phyloP scores from a whole-genome alignment of 441 rosid genomes.

The Euphorbia schlechtendalii region DNA sequence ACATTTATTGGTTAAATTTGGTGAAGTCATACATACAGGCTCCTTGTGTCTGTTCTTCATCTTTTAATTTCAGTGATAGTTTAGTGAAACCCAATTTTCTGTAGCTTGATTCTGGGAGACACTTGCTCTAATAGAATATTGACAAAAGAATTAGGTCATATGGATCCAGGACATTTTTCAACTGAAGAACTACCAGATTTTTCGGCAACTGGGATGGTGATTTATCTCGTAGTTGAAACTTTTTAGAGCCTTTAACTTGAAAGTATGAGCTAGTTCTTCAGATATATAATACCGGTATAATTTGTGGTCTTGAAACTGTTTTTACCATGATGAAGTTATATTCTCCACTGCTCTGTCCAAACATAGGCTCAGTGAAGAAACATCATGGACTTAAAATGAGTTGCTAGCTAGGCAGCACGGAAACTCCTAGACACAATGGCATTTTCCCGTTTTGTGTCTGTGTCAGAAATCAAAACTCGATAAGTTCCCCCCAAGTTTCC shows the following conservation, averaged over 20 bases:
- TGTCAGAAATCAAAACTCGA: too few relatives aligned
- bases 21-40: conserved; percentile 2
- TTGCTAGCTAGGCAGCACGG: too few relatives aligned
- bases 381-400: too few relatives aligned
- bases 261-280: not conserved
- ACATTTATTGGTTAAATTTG: not conserved
- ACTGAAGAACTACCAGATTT: not conserved
- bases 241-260: not conserved
- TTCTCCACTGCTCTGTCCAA: too few relatives aligned
- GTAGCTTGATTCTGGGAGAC: not conserved
- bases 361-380: too few relatives aligned
- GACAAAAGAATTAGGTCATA: not conserved
- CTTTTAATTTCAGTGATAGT: not conserved
- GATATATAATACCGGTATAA: not conserved
- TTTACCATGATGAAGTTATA: too few relatives aligned
- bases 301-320: too few relatives aligned
- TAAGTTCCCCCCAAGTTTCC: too few relatives aligned
- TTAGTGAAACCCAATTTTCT: not conserved
- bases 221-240: not conserved
- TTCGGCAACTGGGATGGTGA: not conserved
- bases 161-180: not conserved
- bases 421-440: too few relatives aligned
- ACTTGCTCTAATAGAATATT: not conserved
- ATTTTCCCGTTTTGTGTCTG: too few relatives aligned
- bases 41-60: conserved; percentile 2